Evolutionary conservation across 1,284 basidiomycete species (phyloP).

Genomic region (Apiotrichum laibachii): DNA sequence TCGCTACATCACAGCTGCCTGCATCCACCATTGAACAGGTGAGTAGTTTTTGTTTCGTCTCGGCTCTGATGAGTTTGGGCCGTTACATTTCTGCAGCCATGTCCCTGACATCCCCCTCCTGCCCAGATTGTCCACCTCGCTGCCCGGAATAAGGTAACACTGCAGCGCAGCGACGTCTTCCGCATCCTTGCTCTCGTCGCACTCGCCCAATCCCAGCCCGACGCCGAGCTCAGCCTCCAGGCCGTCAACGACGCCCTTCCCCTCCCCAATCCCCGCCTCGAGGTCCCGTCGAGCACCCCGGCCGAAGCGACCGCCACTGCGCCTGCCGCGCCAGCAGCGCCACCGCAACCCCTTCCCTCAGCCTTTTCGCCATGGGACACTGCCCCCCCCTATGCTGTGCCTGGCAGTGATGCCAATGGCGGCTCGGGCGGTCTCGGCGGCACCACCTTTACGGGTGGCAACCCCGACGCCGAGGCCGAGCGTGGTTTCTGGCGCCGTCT

Average conservation of each 20-base stretch:
- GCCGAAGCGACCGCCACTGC: slow-evolving; percentile 5
- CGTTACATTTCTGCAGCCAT: not conserved
- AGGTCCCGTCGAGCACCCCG: slow-evolving; percentile 16
- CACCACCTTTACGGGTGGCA: slow-evolving; percentile 13
- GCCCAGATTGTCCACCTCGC: slow-evolving; percentile 72
- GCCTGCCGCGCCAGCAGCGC: slow-evolving; percentile 6
- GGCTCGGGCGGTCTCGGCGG: slow-evolving; percentile 1
- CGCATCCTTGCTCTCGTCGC: slow-evolving; percentile 80
- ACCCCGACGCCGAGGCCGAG: slow-evolving; percentile 35
- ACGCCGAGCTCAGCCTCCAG: slow-evolving; percentile 60
- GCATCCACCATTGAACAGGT: slow-evolving; percentile 79
- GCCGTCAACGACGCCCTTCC: slow-evolving; percentile 70
- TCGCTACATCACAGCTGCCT: slow-evolving; percentile 70
- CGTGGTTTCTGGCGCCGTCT: slow-evolving; percentile 77
- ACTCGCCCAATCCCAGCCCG: slow-evolving; percentile 58
- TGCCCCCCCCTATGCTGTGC: slow-evolving; percentile 14
- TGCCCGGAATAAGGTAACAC: not conserved
- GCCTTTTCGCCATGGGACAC: slow-evolving; percentile 43
- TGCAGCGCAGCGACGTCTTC: slow-evolving; percentile 65
- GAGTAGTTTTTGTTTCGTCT: slow-evolving; percentile 23
- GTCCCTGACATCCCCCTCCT: not conserved
- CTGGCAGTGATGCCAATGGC: slow-evolving; percentile 5
- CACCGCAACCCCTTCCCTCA: slow-evolving; percentile 2
- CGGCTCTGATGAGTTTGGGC: not conserved
- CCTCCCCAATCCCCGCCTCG: slow-evolving; percentile 65